phyloP scores from a whole-genome alignment of 192 early-diverging fungal species.

The Podila epigama region DNA sequence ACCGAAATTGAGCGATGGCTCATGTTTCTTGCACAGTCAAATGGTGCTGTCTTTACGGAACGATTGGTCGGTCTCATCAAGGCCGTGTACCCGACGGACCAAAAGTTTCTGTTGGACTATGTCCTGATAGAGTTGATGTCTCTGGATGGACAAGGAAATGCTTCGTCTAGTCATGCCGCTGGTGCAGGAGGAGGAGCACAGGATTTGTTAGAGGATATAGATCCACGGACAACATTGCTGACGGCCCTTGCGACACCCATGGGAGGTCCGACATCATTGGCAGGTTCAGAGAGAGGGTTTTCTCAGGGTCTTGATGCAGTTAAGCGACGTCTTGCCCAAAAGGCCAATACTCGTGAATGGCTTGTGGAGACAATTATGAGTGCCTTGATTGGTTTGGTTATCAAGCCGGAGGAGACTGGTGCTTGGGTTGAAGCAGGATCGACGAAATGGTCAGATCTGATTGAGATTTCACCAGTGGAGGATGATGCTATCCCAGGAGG shows the following conservation, averaged over 20 bases:
- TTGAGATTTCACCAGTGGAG: conserved; percentile 7
- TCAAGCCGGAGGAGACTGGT: conserved; percentile 35
- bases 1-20: conserved; percentile 36
- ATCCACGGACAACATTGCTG: not conserved
- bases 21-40: conserved; percentile 17
- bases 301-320: not conserved
- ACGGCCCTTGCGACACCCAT: not conserved
- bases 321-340: not conserved
- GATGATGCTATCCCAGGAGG: not conserved
- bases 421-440: conserved; percentile 18
- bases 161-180: no score
- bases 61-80: conserved; percentile 21
- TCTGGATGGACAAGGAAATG: conserved; percentile 16
- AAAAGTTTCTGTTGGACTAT: conserved; percentile 44
- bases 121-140: conserved; percentile 40
- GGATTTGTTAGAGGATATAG: not conserved
- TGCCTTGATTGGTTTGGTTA: conserved; percentile 29
- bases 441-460: conserved; percentile 20
- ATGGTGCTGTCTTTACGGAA: conserved; percentile 28
- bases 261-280: no score
- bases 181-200: conserved; percentile 2
- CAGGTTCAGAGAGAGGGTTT: not conserved
- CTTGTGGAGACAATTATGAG: conserved; percentile 31
- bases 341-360: conserved; percentile 12
- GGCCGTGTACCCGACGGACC: conserved; percentile 38